Evolutionary conservation across 2,329 filamentous ascomycete species (phyloP).

Genomic region (Pleurostoma richardsiae): DNA sequence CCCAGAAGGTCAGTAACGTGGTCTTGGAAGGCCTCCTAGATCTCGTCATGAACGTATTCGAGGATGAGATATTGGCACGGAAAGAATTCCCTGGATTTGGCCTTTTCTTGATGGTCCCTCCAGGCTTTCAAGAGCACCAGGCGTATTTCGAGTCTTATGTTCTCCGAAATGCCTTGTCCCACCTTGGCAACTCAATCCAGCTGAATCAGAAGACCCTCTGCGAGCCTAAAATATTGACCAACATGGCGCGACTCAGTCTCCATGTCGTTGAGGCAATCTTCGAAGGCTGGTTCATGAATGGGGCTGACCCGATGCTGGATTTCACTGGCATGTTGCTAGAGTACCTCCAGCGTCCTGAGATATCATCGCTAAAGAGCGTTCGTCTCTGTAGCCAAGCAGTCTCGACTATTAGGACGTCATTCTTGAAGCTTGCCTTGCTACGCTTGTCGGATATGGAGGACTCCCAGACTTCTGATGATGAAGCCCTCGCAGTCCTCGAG

Average conservation of each 20-base stretch:
- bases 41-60: slow-evolving; percentile 73
- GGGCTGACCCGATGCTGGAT: slow-evolving; percentile 76
- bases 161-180: slow-evolving; percentile 67
- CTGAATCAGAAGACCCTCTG: slow-evolving; percentile 66
- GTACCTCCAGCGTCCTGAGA: slow-evolving; percentile 79
- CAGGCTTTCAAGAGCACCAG: slow-evolving; percentile 90
- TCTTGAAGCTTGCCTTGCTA: slow-evolving; percentile 75
- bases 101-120: slow-evolving; percentile 81
- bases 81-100: slow-evolving; percentile 91
- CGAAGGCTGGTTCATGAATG: slow-evolving; percentile 94
- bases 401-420: slow-evolving; percentile 66
- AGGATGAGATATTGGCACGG: slow-evolving; percentile 76
- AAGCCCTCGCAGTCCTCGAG: slow-evolving; percentile 68
- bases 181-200: slow-evolving; percentile 65
- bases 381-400: slow-evolving; percentile 86
- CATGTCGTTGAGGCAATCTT: slow-evolving; percentile 89
- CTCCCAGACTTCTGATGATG: slow-evolving; percentile 49
- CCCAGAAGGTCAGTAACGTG: slow-evolving; percentile 56
- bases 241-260: slow-evolving; percentile 73
- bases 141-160: slow-evolving; percentile 93
- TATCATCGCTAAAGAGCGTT: slow-evolving; percentile 78
- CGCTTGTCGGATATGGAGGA: slow-evolving; percentile 80
- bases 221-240: slow-evolving; percentile 81
- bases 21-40: slow-evolving; percentile 74
- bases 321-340: slow-evolving; percentile 83